A percentile compares a stretch with the other conserved stretches of the same genome.
These are phyloP conservation scores for Hymenoscyphus salicellus DNA, from an alignment of 2,329 filamentous ascomycete genomes.

Conservation along the genomic window DNA sequence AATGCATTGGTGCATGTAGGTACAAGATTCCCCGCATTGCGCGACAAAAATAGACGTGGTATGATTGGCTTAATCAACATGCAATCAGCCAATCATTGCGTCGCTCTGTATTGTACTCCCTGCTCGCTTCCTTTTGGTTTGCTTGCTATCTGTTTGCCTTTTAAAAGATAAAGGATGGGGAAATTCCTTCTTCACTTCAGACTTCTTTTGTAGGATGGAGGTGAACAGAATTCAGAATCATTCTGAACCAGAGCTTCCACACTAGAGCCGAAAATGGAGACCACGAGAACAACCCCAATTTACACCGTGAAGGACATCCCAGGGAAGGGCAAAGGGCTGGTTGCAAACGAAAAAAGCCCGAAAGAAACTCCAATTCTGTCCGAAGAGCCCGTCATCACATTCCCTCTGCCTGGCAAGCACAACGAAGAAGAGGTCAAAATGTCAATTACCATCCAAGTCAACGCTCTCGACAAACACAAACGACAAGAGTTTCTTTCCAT, in stretches of 20 bases:
- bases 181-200: too few species aligned
- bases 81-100: not conserved
- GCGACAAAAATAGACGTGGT: not conserved
- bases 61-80: not conserved
- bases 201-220: not conserved
- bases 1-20: too few species aligned
- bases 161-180: not conserved
- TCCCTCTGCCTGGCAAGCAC: too few species aligned
- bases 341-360: slow-evolving; percentile 38
- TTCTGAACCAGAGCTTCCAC: too few species aligned
- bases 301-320: slow-evolving; percentile 28
- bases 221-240: not conserved
- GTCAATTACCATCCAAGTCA: slow-evolving; percentile 1
- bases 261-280: slow-evolving; percentile 14
- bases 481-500: slow-evolving; percentile 20
- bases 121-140: not conserved
- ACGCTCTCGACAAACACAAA: slow-evolving; percentile 14
- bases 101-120: not conserved
- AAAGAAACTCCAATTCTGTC: slow-evolving; percentile 41
- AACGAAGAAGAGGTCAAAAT: not conserved
- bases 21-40: not conserved
- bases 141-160: not conserved
- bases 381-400: slow-evolving; percentile 41
- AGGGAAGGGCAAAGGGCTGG: slow-evolving; percentile 42
- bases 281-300: slow-evolving; percentile 13